Base-by-base conservation (phyloP, 2,329 filamentous ascomycete genomes). In the Xylariaceae sp. region DNA sequence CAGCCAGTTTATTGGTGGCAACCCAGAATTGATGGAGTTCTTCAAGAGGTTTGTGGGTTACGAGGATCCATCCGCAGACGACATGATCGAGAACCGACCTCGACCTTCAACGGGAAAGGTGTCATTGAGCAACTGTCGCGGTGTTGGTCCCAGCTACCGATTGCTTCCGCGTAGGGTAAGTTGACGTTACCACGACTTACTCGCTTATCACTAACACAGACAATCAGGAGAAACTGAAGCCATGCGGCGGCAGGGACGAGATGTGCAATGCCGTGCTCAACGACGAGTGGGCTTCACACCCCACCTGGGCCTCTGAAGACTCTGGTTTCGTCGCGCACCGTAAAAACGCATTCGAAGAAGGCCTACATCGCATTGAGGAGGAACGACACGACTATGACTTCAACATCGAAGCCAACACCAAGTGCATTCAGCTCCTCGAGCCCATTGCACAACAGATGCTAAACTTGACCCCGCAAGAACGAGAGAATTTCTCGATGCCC, bases 311-410 rank as follows among this genome's bases (percentile, higher is more conserved):
- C 1, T 97, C 93, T 1, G 94, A 99, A 71, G 94, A 99, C 67
- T 96, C 90, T 42, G 94, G 94, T 0, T 99, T 99, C 63, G 93
- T 99, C 54, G 94, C 94, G 12, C 94, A 99, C 72, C 85, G 93
- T 56, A 99, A 99, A 80, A 99, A 99, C 63, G 84, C 88, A 49
- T 96, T 88, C 59, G 94, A 99, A 69, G 94, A 99, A 70, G 89
- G 89, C 31, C 82, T 99, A 9, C 94, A 99, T 67, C 82, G 94
- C 17, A 97, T 99, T 55, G 94, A 99, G 71, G 94, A 99, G 71
- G 94, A 99, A 69, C 88, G 94, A 5, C 94, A 99, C 66, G 94
- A 99, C 67, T 99, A 99, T 64, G 94, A 99, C 70, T 96, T 95
- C 73, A 94, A 97, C 67, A 97, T 99, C 48, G 94, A 99, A 72